A percentile compares a stretch with the other conserved stretches of the same genome.
These are phyloP conservation scores for Phytophthora rubi DNA, from an alignment of 352 stramenopile species.

Conservation along the genomic window DNA sequence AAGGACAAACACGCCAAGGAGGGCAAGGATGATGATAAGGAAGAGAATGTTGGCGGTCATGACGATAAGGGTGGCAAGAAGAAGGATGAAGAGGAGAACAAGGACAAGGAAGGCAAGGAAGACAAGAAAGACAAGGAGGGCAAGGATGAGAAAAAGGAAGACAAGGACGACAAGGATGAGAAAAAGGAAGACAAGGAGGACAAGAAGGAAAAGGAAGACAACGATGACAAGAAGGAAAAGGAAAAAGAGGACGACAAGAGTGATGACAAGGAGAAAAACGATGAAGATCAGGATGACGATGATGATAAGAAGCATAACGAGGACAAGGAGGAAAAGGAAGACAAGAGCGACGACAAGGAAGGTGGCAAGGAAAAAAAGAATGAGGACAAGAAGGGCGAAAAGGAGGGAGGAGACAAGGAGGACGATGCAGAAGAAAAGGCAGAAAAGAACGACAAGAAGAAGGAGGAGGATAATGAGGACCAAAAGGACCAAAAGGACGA, in stretches of 20 bases:
- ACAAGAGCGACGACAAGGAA: conserved; percentile 3
- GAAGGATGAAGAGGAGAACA: conserved; percentile 2
- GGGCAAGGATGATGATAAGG: not conserved
- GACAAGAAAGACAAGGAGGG: conserved; percentile 8
- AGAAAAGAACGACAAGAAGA: not conserved
- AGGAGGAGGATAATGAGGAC: not conserved
- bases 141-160: conserved; percentile 3
- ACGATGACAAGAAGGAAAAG: not conserved
- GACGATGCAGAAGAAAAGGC: conserved; percentile 1
- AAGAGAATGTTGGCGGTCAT: not conserved
- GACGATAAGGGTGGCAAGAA: conserved; percentile 13
- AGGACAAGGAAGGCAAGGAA: not conserved
- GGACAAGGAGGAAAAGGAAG: not conserved
- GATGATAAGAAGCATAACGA: not conserved
- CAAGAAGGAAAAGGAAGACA: not conserved
- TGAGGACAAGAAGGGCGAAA: not conserved
- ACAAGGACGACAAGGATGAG: not conserved
- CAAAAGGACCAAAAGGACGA: not conserved
- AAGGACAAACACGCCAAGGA: conserved; percentile 2
- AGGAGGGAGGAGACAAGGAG: not conserved
- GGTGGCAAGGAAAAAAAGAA: not conserved
- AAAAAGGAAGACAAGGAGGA: not conserved
- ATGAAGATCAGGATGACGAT: not conserved
- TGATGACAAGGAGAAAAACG: not conserved
- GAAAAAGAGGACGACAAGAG: not conserved